Percentiles rank a stretch among this genome's conserved stretches.
Evolutionary conservation across 805 yeast species (phyloP).

Genomic region (Cyberlindnera mrakii): DNA sequence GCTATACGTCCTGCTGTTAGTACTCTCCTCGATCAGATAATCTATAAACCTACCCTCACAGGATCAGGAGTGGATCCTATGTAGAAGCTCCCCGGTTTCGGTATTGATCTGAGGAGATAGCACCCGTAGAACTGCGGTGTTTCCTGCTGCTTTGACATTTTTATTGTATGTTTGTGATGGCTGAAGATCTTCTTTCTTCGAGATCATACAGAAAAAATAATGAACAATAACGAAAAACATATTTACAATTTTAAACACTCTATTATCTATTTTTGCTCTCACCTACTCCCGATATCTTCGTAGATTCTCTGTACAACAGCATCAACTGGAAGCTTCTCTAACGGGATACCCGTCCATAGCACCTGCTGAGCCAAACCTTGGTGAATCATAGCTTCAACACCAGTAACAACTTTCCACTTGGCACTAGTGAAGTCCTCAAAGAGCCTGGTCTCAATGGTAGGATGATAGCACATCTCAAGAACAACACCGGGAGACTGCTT

Average conservation of each 20-base stretch:
- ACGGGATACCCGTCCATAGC: slow-evolving; percentile 20
- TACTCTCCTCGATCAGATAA: neutral
- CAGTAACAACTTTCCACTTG: slow-evolving; percentile 21
- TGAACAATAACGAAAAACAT: neutral
- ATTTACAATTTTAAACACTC: too few relatives aligned
- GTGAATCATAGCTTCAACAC: slow-evolving; percentile 24
- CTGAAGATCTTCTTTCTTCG: too few relatives aligned
- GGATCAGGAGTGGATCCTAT: slow-evolving; percentile 85
- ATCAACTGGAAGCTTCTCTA: slow-evolving; percentile 16
- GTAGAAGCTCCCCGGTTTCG: slow-evolving; percentile 55
- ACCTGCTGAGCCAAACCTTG: slow-evolving; percentile 23
- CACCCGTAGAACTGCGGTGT: slow-evolving; percentile 56
- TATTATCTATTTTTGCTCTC: neutral
- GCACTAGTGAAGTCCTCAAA: slow-evolving; percentile 11
- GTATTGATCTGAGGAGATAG: slow-evolving; percentile 57
- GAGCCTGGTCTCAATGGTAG: slow-evolving; percentile 16
- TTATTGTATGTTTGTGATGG: too few relatives aligned
- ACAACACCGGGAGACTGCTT: slow-evolving; percentile 17
- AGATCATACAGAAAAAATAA: neutral
- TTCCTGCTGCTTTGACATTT: neutral
- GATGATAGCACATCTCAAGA: slow-evolving; percentile 24
- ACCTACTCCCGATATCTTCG: slow-evolving; percentile 7
- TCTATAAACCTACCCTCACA: slow-evolving; percentile 27
- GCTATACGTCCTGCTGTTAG: slow-evolving; percentile 19
- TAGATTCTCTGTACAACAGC: slow-evolving; percentile 10